These are phyloP conservation scores for Periconia macrospinosa DNA, from an alignment of 2,329 filamentous ascomycete genomes.

Conservation along the genomic window DNA sequence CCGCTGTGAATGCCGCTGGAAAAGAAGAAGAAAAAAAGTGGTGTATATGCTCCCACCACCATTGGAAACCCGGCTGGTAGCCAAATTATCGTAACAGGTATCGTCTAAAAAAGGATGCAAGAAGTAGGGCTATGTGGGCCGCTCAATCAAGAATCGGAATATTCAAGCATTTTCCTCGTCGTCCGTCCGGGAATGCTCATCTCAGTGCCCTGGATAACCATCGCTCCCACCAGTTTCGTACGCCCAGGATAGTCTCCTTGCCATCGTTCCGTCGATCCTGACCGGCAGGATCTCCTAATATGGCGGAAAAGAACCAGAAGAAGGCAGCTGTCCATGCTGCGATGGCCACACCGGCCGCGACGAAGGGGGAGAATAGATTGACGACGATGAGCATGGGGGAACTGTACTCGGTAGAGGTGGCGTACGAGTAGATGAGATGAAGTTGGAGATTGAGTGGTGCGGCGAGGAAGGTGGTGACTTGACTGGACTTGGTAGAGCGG, in stretches of 20 bases:
- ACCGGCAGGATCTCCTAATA: slow-evolving; percentile 64
- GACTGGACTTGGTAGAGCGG: slow-evolving; percentile 51
- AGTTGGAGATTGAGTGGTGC: slow-evolving; percentile 58
- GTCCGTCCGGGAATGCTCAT: slow-evolving; percentile 3
- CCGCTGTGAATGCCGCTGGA: neutral
- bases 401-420: slow-evolving; percentile 41
- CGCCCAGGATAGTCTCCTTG: slow-evolving; percentile 59
- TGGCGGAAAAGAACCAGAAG: slow-evolving; percentile 64
- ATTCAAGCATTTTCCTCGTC: no score
- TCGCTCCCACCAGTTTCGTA: slow-evolving; percentile 63
- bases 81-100: neutral
- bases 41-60: no score
- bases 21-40: neutral
- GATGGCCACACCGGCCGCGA: slow-evolving; percentile 59
- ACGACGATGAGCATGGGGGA: slow-evolving; percentile 53
- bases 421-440: slow-evolving; percentile 49
- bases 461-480: slow-evolving; percentile 56
- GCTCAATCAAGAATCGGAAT: no score
- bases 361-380: slow-evolving; percentile 58
- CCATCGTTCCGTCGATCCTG: slow-evolving; percentile 64
- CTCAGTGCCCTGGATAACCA: slow-evolving; percentile 53
- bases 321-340: slow-evolving; percentile 61
- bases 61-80: no score
- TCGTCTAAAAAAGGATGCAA: neutral
- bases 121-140: neutral